Evolutionary conservation across 495 filamentous ascomycete genomes (phyloP), one percentile per base, ranked within the genome.

Genomic region (Xylaria nigripes): DNA sequence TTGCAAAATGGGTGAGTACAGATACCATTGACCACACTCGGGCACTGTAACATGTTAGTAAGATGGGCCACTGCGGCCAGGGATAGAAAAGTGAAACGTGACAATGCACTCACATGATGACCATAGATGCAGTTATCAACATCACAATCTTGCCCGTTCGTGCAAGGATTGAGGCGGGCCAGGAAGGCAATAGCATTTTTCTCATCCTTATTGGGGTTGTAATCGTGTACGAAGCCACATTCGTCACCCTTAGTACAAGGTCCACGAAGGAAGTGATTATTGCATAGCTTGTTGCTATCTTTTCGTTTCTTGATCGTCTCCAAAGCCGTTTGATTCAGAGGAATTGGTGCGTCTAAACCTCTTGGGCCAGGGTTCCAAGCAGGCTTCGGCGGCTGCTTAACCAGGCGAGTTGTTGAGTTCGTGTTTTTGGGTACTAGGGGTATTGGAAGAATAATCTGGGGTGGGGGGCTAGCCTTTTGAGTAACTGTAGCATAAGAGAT

Each of bases 41-140:
- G 71, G 38, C 71, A 74, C 71, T 73, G 32, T 25, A 22, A 16
- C 10, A 9, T 16, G 13, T 44, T 46, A 58, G 29, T 61, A 24
- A 61, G 48, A 9, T 45, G 7, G 2, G 40, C 18, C 22, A 5
- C 13, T 43, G 32, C 10, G 19, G 3, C 13, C 41, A 42, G 24
- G 18, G 12, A 5, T 23, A 0, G 8, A 24, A 12, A 32, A 22
- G 21, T 4, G 1, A 48, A 32, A 3, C 24, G 45, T 25, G 13
- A 8, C 24, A 23, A 3, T 44, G 16, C 32, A 68, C 71, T 61
- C 50, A 76, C 73, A 50, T 79, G 74, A 64, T 95, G 90, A 15
- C 90, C 89, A 61, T 93, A 94, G 45, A 91, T 91, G 69, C 90
- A 95, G 50, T 86, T 83, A 0, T 81, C 70, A 40, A 84, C 81